Conservation (phyloP, 306 rosid genomes). For the Herpetospermum pedunculosum region DNA sequence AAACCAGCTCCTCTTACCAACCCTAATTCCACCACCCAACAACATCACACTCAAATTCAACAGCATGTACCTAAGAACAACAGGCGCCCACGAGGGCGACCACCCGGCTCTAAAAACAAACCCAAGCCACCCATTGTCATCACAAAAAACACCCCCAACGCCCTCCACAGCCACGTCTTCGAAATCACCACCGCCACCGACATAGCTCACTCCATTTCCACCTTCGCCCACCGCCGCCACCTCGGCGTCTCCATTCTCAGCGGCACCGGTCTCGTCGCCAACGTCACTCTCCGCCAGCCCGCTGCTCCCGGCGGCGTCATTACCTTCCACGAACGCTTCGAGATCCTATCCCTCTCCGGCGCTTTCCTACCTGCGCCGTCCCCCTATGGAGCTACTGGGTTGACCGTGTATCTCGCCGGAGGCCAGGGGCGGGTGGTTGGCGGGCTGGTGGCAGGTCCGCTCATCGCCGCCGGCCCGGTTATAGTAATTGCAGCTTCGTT, state of each 20-base stretch:
- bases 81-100: constrained; percentile 72
- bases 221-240: constrained; percentile 57
- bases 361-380: constrained; percentile 73
- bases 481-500: constrained; percentile 73
- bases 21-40: no score
- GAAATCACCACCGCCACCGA: constrained; percentile 64
- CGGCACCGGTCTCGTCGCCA: constrained; percentile 52
- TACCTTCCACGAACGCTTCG: constrained; percentile 51
- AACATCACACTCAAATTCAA: no score
- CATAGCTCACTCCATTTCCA: constrained; percentile 42
- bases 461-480: constrained; percentile 65
- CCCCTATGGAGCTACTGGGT: constrained; percentile 50
- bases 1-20: no score
- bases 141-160: constrained; percentile 60
- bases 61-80: no score
- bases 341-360: constrained; percentile 63
- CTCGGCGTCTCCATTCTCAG: constrained; percentile 75
- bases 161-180: constrained; percentile 63
- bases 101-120: constrained; percentile 79
- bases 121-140: constrained; percentile 59
- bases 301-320: constrained; percentile 46
- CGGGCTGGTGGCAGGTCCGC: constrained; percentile 49
- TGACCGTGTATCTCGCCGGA: constrained; percentile 56
- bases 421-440: constrained; percentile 78
- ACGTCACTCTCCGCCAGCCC: constrained; percentile 60